Evolutionary conservation across 1,139 yeast genomes (phyloP).

Genomic region (Suhomyces yuchorum): DNA sequence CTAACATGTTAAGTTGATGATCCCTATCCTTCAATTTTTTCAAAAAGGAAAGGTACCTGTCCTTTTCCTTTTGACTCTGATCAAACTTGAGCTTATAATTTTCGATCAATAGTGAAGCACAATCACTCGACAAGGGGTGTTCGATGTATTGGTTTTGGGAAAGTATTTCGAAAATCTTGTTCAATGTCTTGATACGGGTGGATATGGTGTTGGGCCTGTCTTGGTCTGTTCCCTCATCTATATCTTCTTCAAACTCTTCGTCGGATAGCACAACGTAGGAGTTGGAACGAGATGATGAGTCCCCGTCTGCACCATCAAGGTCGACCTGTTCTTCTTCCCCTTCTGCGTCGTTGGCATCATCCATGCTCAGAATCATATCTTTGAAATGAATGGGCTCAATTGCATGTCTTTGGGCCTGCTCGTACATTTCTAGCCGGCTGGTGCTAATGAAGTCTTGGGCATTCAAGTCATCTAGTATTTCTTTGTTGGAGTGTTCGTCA

Average conservation of each 20-base stretch:
- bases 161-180: slow-evolving; percentile 59
- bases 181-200: slow-evolving; percentile 25
- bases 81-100: slow-evolving; percentile 73
- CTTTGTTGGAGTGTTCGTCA: slow-evolving; percentile 17
- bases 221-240: slow-evolving; percentile 4
- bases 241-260: slow-evolving; percentile 17
- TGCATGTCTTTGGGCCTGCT: slow-evolving; percentile 19
- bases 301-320: slow-evolving; percentile 1
- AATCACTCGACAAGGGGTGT: slow-evolving; percentile 85
- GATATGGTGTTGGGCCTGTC: slow-evolving; percentile 16
- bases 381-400: slow-evolving; percentile 22
- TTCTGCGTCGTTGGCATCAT: slow-evolving; percentile 19
- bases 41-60: slow-evolving; percentile 71
- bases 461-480: slow-evolving; percentile 22
- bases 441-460: slow-evolving; percentile 36
- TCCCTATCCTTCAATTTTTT: slow-evolving; percentile 56
- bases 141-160: slow-evolving; percentile 74
- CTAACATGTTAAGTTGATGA: slow-evolving; percentile 18
- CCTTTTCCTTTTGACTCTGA: slow-evolving; percentile 75
- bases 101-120: slow-evolving; percentile 69
- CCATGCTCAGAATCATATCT: slow-evolving; percentile 21
- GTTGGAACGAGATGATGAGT: slow-evolving; percentile 19
- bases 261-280: slow-evolving; percentile 38
- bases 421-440: slow-evolving; percentile 34
- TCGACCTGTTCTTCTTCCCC: slow-evolving; percentile 14